These are phyloP conservation scores for Pichia nakasei DNA, from an alignment of 805 yeast genomes.

Conservation along the genomic window DNA sequence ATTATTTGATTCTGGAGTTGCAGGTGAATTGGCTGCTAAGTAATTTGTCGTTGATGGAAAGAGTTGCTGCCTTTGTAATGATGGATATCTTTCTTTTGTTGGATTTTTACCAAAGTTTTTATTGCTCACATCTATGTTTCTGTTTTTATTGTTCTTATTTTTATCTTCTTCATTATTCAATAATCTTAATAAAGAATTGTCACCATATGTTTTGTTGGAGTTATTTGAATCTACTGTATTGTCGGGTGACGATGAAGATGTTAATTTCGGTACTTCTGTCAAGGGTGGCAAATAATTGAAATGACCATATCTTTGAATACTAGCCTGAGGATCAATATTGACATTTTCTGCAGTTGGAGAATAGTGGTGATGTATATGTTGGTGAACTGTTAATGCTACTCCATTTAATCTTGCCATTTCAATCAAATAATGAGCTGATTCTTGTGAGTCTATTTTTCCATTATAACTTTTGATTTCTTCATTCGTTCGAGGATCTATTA, in stretches of 20 bases:
- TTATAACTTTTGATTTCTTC: slow-evolving; percentile 32
- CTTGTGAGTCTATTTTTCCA: slow-evolving; percentile 46
- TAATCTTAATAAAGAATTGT: slow-evolving; percentile 36
- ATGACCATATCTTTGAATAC: slow-evolving; percentile 53
- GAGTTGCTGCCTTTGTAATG: slow-evolving; percentile 10
- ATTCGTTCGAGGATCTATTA: slow-evolving; percentile 37
- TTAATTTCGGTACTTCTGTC: slow-evolving; percentile 62
- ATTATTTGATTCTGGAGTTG: not conserved
- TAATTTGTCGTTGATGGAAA: slow-evolving; percentile 5
- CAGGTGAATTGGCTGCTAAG: not conserved
- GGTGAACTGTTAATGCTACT: slow-evolving; percentile 65
- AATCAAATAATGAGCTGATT: slow-evolving; percentile 47
- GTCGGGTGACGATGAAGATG: slow-evolving; percentile 44
- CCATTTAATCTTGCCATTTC: slow-evolving; percentile 51
- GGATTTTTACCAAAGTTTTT: not conserved
- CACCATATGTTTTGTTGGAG: slow-evolving; percentile 18
- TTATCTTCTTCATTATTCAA: slow-evolving; percentile 28
- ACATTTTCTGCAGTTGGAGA: slow-evolving; percentile 31
- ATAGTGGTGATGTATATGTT: slow-evolving; percentile 78
- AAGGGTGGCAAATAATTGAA: slow-evolving; percentile 67
- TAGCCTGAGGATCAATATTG: slow-evolving; percentile 41
- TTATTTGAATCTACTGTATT: slow-evolving; percentile 20
- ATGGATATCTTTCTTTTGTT: not conserved
- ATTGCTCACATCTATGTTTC: slow-evolving; percentile 4
- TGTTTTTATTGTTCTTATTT: slow-evolving; percentile 1